Base-by-base conservation (phyloP, 129 eudicot genomes). In the Centella asiatica region DNA sequence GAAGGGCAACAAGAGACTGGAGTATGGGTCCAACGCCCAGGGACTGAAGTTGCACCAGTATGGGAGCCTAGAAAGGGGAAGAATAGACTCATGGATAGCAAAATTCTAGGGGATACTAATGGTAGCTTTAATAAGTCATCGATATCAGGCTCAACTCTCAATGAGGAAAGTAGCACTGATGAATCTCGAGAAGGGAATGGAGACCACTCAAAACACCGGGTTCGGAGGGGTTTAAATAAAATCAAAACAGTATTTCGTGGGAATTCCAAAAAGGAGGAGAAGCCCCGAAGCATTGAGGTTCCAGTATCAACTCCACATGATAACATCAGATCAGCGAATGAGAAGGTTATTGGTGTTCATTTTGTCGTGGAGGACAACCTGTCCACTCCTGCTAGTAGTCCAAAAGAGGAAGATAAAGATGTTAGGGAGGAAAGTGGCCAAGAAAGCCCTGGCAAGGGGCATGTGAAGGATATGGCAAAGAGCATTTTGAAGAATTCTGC, bases 21-120 rank as follows among this genome's bases (percentile, higher is more conserved):
- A 36, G 70, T 92, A 54, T 92, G 99, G 99, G 81, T 92, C 45
- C 96, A 92, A 58, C 90, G 71, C 42, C 95, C 95, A 6, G 99
- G 96, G 48, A 74, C 95, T 33, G 99, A 83, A 69, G 74, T 85
- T 31, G 67, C 90, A 29, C 88, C 82, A 74, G 68, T 79, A 57
- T 92, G 99, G 99, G 96, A 87, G 70, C 86, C 95, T 14, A 76
- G 95, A 68, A 92, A 84, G 52, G 94, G 87, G 49, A 87, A 79
- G 55, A 74, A 69, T 28, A 70, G 84, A 46, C 67, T 57, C 33
- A 36, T 22, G 7, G 78, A 74, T 57, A 58, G 49, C 33, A 40
- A 64, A 64, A 65, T 76, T 36, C 72, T 27, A 6, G 50, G 51
- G 26, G 81, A 66, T 29, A 47, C 44, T 26, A 69, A 75, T 20